phyloP scores from a whole-genome alignment of 495 filamentous ascomycete genomes.

The Penicillium bovifimosum region DNA sequence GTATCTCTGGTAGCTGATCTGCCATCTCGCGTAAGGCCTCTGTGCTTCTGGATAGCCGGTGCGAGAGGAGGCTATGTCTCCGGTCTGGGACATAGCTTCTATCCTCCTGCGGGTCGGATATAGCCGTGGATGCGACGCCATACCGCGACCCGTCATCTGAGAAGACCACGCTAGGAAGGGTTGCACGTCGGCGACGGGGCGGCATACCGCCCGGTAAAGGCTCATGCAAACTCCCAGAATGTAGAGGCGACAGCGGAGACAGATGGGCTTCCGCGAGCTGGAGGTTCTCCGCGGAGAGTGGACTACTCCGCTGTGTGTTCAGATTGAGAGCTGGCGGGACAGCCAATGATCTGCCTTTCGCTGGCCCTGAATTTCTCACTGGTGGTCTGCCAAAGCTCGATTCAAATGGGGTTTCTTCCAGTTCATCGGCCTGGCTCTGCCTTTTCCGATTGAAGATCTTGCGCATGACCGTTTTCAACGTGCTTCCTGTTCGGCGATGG shows the following conservation, averaged over 20 bases:
- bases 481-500: constrained; percentile 41
- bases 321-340: constrained; percentile 23
- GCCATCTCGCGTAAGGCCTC: constrained; percentile 23
- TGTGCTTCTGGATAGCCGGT: constrained; percentile 31
- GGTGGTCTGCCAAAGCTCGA: constrained; percentile 5
- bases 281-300: constrained; percentile 20
- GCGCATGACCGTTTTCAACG: constrained; percentile 44
- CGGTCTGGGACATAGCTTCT: constrained; percentile 13
- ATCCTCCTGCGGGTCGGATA: constrained; percentile 26
- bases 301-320: constrained; percentile 25
- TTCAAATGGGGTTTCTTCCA: constrained; percentile 26
- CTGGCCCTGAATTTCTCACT: not conserved
- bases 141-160: constrained; percentile 37
- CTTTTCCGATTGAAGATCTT: constrained; percentile 43
- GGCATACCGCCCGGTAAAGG: constrained; percentile 18
- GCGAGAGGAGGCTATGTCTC: constrained; percentile 17
- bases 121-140: constrained; percentile 24
- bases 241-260: constrained; percentile 7
- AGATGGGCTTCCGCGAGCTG: constrained; percentile 18
- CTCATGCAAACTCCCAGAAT: constrained; percentile 20
- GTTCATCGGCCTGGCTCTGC: constrained; percentile 32
- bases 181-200: constrained; percentile 34
- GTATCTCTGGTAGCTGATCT: constrained; percentile 22
- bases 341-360: constrained; percentile 11
- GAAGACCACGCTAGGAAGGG: constrained; percentile 42